Conservation (phyloP, 2,329 filamentous ascomycete species). For the Fusarium circinatum region DNA sequence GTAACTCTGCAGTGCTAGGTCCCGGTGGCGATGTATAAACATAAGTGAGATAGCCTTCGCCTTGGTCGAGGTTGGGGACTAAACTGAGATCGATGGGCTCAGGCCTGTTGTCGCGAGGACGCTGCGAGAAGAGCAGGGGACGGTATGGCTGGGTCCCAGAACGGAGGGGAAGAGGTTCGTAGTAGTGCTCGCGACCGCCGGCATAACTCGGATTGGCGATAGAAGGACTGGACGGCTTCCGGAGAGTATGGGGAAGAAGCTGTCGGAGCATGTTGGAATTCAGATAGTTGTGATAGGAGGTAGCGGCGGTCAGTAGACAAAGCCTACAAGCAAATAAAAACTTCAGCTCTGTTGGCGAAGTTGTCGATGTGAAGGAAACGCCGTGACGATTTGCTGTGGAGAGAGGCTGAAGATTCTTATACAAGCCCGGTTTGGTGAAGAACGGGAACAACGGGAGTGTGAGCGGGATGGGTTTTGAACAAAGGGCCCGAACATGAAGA, state of each 20-base stretch:
- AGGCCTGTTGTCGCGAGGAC: neutral
- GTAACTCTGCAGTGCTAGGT: neutral
- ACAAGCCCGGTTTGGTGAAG: neutral
- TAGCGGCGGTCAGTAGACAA: neutral
- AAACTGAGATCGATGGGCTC: neutral
- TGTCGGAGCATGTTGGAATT: neutral
- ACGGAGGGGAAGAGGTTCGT: slow-evolving; percentile 18
- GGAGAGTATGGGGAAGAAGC: no score
- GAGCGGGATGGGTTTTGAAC: slow-evolving; percentile 4
- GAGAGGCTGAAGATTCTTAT: neutral
- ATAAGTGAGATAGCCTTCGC: neutral
- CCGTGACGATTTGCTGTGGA: neutral
- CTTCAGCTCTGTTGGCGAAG: neutral
- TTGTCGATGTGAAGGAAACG: neutral
- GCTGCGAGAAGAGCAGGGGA: slow-evolving; percentile 1
- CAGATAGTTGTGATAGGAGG: neutral
- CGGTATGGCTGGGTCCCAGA: neutral
- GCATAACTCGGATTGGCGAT: neutral
- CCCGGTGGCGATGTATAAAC: neutral
- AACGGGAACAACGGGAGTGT: neutral
- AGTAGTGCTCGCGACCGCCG: neutral
- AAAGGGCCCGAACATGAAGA: slow-evolving; percentile 8
- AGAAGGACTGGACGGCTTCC: neutral
- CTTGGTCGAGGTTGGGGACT: neutral
- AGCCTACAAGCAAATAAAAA: neutral